A percentile compares a stretch with the other conserved stretches of the same genome.
Evolutionary conservation across 192 early-diverging fungal species (phyloP).

Genomic region (Haplosporangium gracile): DNA sequence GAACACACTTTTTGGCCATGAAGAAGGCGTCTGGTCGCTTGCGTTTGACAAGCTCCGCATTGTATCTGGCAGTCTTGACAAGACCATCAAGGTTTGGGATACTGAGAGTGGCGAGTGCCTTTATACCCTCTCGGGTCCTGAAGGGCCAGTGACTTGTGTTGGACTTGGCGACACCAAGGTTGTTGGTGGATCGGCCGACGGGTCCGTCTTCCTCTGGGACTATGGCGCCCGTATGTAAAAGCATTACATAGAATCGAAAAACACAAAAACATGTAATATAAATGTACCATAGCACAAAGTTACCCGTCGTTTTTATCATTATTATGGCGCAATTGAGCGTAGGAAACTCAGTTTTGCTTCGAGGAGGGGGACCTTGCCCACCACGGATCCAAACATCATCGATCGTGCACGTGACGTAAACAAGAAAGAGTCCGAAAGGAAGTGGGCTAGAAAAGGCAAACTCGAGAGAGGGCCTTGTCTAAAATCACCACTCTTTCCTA

Average conservation of each 20-base stretch:
- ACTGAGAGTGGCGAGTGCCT: slow-evolving; percentile 76
- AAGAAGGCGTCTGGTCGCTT: slow-evolving; percentile 83
- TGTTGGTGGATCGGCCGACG: slow-evolving; percentile 88
- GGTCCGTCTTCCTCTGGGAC: slow-evolving; percentile 85
- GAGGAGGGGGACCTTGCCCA: too few species aligned
- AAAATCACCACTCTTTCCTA: not conserved
- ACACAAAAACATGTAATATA: not conserved
- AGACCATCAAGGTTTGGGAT: slow-evolving; percentile 83
- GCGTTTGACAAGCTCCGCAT: slow-evolving; percentile 82
- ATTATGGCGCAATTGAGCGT: not conserved
- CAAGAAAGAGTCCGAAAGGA: not conserved
- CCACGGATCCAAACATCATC: not conserved
- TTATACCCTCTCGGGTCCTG: slow-evolving; percentile 72
- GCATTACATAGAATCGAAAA: not conserved
- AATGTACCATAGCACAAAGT: not conserved
- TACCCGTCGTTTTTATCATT: not conserved
- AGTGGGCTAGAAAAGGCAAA: slow-evolving; percentile 1
- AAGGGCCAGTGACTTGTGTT: slow-evolving; percentile 83
- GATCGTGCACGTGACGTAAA: not conserved
- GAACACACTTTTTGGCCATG: slow-evolving; percentile 84
- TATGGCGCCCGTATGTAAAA: slow-evolving; percentile 63
- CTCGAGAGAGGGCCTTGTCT: not conserved
- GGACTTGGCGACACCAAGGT: slow-evolving; percentile 90
- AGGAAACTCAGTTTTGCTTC: not conserved
- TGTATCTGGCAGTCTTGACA: slow-evolving; percentile 77